Base-by-base conservation (phyloP, 202 grass and related monocot genomes). In the Panicum hallii region DNA sequence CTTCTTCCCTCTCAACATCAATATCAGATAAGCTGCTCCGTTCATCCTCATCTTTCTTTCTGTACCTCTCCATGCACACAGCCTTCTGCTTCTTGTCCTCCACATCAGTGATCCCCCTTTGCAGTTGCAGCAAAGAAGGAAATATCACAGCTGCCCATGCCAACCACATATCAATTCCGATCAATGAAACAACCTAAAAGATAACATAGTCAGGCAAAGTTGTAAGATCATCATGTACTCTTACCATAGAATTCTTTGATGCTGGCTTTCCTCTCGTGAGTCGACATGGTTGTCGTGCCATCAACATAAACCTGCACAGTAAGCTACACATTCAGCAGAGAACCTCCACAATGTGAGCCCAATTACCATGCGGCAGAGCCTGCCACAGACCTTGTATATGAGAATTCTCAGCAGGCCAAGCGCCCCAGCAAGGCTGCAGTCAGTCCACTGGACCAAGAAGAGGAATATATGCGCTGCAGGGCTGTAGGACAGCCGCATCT, bases 181-280 rank as follows among this genome's bases (percentile, higher is more conserved):
- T 70, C 54, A 85, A 6, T 17, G 67, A 56, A 77, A 19, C 42
- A 79, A 11, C 55, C 83, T 20, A 89, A 4, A 57, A 50, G 38
- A 62, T 4, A 40, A 41, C 58, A 79, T 15, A 49, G n/a, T 16
- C 30, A 9, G 63, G 4, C 40, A 72, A 88, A 88, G 40, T 19
- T 52, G 7, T 47, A 83, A 61, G 47, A 7, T 62, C 57, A 77
- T 8, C 32, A 65, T 47, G 66, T 54, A 32, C 72, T 62, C 44
- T 77, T 76, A 92, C 95, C 91, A 45, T 98, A 98, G 70, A 98
- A 98, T 61, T 98, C 95, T 64, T 88, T 98, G 76, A 98, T 91
- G 74, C 90, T 98, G 36, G 93, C 89, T 90, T 95, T 93, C 77
- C 93, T 90, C 85, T 98, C 95, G 72, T 90, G 89, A 7, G 90